A percentile compares a stretch with the other conserved stretches of the same genome.
These are phyloP conservation scores for Lepraria neglecta DNA, from an alignment of 495 filamentous ascomycete genomes.

Conservation along the genomic window DNA sequence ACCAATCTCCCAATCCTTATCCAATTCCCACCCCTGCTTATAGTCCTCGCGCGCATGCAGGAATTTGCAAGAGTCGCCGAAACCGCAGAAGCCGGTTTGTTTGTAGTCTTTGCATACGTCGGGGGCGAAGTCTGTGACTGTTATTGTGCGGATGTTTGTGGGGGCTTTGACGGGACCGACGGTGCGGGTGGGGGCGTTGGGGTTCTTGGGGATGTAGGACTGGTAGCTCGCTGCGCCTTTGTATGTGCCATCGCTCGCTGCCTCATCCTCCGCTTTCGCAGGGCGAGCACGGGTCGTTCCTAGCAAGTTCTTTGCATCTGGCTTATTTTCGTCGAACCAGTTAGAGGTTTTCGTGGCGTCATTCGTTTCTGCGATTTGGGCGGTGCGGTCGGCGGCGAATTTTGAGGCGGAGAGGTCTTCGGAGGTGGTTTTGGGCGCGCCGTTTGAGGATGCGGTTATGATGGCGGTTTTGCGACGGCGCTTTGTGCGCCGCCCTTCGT, in stretches of 20 bases:
- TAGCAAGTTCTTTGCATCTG: slow-evolving; percentile 50
- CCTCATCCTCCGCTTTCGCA: slow-evolving; percentile 24
- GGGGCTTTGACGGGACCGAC: slow-evolving; percentile 85
- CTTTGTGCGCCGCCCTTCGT: slow-evolving; percentile 72
- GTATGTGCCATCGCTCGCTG: slow-evolving; percentile 58
- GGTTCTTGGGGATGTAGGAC: slow-evolving; percentile 72
- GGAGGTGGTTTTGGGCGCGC: slow-evolving; percentile 35
- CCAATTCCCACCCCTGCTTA: slow-evolving; percentile 90
- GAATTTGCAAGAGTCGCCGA: slow-evolving; percentile 43
- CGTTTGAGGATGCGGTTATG: slow-evolving; percentile 49
- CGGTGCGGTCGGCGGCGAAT: slow-evolving; percentile 53
- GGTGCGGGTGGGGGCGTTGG: slow-evolving; percentile 62
- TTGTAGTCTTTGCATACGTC: slow-evolving; percentile 97
- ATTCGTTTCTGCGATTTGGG: slow-evolving; percentile 56
- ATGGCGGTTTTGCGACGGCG: slow-evolving; percentile 63
- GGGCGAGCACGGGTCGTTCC: slow-evolving; percentile 50
- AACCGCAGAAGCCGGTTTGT: slow-evolving; percentile 78
- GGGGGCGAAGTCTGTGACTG: slow-evolving; percentile 82
- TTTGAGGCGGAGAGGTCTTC: slow-evolving; percentile 46
- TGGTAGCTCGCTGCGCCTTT: slow-evolving; percentile 66
- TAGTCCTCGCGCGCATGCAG: slow-evolving; percentile 82
- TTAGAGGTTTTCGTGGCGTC: slow-evolving; percentile 92
- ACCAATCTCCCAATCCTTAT: slow-evolving; percentile 85
- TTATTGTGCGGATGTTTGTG: slow-evolving; percentile 86
- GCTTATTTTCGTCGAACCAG: slow-evolving; percentile 72